Evolutionary conservation across 139 green algal species (phyloP), one percentile per base, ranked within the genome.

Genomic region (Deuterostichococcus epilithicus): DNA sequence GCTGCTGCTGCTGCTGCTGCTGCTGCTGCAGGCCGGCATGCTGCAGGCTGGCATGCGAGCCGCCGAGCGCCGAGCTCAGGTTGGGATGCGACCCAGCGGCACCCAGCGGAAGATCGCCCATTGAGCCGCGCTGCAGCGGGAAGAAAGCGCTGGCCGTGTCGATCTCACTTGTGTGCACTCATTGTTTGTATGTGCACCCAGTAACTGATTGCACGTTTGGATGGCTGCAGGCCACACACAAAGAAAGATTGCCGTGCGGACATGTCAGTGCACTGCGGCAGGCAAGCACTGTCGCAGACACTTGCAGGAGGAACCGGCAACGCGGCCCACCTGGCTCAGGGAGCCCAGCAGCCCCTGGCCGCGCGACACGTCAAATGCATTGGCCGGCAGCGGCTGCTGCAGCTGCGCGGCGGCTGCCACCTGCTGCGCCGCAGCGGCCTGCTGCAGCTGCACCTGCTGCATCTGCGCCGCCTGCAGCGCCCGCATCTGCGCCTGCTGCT

Each of bases 41-140:
- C 20, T 84, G 71, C 76, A 79, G 81, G 52, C 25, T 77, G 5
- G 52, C 52, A 20, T 25, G 26, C 10, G 52, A 63, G 52, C 52
- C 52, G 18, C 52, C 52, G 18, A 63, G 52, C 18, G 52, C 52
- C 3, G 52, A 5, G 20, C 18, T 13, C 52, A 63, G 52, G 52
- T 63, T 63, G 8, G 52, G 52, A 63, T 63, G 52, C 52, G 52
- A 63, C 28, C n/a, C n/a, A n/a, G 18, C 52, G 10, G 39, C 59
- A 58, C 38, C 45, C 75, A 77, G 39, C 78, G 80, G 39, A 37
- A 70, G 37, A 74, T 81, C 25, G 80, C 80, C 68, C 13, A 66
- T 32, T 36, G 80, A 58, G 71, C 80, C 30, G 20, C 37, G 15
- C 36, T 81, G 3, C 80, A 45, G 47, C 34, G 22, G 34, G 63